Percentiles rank a stretch among this genome's conserved stretches.
Evolutionary conservation across 1,284 basidiomycete genomes (phyloP).

Genomic region (Cutaneotrichosporon cavernicola): DNA sequence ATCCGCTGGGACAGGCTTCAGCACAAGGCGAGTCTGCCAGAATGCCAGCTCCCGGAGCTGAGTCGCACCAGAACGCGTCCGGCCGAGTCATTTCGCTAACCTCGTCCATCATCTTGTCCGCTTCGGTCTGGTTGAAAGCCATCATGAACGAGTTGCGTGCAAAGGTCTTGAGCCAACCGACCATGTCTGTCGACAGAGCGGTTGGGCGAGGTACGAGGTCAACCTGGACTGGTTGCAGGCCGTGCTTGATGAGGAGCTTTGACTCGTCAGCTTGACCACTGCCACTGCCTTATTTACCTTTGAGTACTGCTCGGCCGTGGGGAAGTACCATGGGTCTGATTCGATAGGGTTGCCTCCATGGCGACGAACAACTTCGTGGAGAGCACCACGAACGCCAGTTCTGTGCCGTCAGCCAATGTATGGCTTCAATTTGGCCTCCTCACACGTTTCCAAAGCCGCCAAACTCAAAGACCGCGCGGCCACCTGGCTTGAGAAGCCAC

Average conservation of each 20-base stretch:
- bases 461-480: constrained; percentile 71
- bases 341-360: constrained; percentile 61
- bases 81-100: constrained; percentile 61
- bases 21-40: constrained; percentile 23
- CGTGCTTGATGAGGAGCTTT: constrained; percentile 61
- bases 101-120: constrained; percentile 63
- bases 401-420: constrained; percentile 5
- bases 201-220: constrained; percentile 68
- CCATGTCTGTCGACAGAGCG: constrained; percentile 61
- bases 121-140: constrained; percentile 59
- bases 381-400: constrained; percentile 60
- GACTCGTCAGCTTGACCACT: neutral
- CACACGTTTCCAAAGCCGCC: constrained; percentile 61
- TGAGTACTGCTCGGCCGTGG: constrained; percentile 65
- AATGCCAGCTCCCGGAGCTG: constrained; percentile 25
- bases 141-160: constrained; percentile 61
- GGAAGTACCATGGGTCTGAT: constrained; percentile 81
- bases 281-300: constrained; percentile 52
- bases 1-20: constrained; percentile 48
- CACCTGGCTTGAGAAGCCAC: constrained; percentile 65
- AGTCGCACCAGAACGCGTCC: constrained; percentile 57
- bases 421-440: constrained; percentile 23
- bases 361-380: constrained; percentile 61
- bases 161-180: constrained; percentile 71
- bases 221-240: constrained; percentile 61